A percentile compares a stretch with the other conserved stretches of the same genome.
These are phyloP conservation scores for Cucurbitaria berberidis DNA, from an alignment of 2,329 filamentous ascomycete species.

Conservation along the genomic window DNA sequence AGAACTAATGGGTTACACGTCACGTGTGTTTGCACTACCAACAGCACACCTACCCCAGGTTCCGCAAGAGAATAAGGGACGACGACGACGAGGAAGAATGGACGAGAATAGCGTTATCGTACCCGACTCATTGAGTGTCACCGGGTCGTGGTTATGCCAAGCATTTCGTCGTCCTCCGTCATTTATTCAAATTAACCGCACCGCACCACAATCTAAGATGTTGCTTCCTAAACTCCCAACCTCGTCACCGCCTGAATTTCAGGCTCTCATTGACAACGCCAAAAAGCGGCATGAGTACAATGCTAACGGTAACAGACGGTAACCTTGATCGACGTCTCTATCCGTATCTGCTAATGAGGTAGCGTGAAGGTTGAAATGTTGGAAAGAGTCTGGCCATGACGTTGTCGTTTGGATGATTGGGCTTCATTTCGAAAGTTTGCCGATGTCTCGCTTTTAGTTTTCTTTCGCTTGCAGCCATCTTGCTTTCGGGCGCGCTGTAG, in stretches of 20 bases:
- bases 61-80: background rate
- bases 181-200: constrained; percentile 24
- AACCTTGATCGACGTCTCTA: background rate
- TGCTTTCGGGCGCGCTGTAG: constrained; percentile 8
- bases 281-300: background rate
- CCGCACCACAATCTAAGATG: constrained; percentile 12
- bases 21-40: background rate
- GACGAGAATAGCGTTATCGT: constrained; percentile 2
- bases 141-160: constrained; percentile 9
- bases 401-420: constrained; percentile 8
- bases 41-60: background rate
- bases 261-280: background rate
- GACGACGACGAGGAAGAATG: constrained; percentile 3
- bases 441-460: background rate
- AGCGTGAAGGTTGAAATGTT: background rate
- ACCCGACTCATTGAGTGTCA: constrained; percentile 5
- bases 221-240: constrained; percentile 11
- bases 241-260: constrained; percentile 1
- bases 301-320: background rate
- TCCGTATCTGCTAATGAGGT: background rate
- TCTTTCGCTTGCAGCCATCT: constrained; percentile 1
- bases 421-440: background rate
- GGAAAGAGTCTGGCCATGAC: constrained; percentile 2
- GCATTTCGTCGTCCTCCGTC: constrained; percentile 4
- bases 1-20: background rate